phyloP scores from a whole-genome alignment of 129 eudicot species.

The Erigeron canadensis region DNA sequence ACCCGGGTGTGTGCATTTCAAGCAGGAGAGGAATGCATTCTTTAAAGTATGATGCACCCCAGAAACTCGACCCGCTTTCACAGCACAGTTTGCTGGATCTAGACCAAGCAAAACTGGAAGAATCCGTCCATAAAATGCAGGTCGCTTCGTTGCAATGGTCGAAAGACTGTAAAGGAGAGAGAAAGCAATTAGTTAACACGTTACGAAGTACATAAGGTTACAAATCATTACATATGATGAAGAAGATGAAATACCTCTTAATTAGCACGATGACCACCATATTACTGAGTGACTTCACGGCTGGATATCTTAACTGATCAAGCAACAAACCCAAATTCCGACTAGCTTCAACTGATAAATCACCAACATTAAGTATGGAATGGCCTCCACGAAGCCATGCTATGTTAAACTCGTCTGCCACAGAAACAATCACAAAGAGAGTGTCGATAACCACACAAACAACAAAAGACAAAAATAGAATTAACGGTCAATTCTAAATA shows the following conservation, averaged over 20 bases:
- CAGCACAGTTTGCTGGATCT: conserved; percentile 64
- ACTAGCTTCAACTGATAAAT: conserved; percentile 86
- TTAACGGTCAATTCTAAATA: conserved; percentile 13
- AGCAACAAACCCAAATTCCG: conserved; percentile 73
- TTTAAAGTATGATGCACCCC: conserved; percentile 83
- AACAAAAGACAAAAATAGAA: neutral
- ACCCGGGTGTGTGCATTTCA: conserved; percentile 87
- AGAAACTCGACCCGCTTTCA: conserved; percentile 59
- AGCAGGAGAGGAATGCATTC: conserved; percentile 78
- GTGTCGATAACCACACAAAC: conserved; percentile 12
- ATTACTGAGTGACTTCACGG: conserved; percentile 73
- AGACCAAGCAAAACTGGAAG: conserved; percentile 94
- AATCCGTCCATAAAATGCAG: conserved; percentile 95
- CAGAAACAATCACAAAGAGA: conserved; percentile 8
- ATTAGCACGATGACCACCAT: conserved; percentile 76
- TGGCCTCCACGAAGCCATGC: conserved; percentile 99
- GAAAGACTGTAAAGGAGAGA: conserved; percentile 60
- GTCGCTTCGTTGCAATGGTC: conserved; percentile 77
- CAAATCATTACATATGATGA: conserved; percentile 12
- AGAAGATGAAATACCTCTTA: conserved; percentile 52
- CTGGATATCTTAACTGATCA: conserved; percentile 82
- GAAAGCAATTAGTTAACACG: conserved; percentile 7
- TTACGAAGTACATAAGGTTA: neutral
- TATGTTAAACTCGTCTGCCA: conserved; percentile 66
- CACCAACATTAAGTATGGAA: conserved; percentile 86